Evolutionary conservation across 2,329 filamentous ascomycete genomes (phyloP), one percentile per base, ranked within the genome.

Genomic region (Alternaria angustiovoidea): DNA sequence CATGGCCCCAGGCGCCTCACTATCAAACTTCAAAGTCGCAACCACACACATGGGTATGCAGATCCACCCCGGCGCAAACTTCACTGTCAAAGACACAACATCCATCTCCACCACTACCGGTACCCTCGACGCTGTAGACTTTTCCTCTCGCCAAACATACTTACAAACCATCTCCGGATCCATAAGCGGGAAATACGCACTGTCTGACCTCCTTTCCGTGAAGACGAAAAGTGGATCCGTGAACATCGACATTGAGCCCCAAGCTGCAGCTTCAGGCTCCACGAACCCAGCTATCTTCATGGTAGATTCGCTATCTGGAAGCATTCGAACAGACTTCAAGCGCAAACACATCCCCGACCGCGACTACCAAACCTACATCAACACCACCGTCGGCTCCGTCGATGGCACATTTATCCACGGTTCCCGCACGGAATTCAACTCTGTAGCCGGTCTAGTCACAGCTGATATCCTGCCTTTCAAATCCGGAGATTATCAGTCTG

Each of bases 401-500:
- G 67, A 70, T 9, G 80, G 80, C 0, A 73, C 63, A 1, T 80
- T 79, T 53, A 77, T 83, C 53, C 80, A 81, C 49, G 80, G 81
- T 18, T 73, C 75, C 2, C 63, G 63, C 2, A 81, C 80, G 5
- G 63, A 70, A 9, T 68, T 82, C 7, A 62, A 64, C 20, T 77
- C 79, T 0, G 59, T 70, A 7, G 80, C 79, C 5, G 81, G 81
- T 16, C 71, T 69, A 5, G 75, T 82, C 28, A 72, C 71, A 1
- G 72, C 74, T 4, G 74, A 78, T 14, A 57, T 83, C 20, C 52
- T 80, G 0, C 81, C 81, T 1, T 79, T 68, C 60, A 68, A 67
- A 22, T 65, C 67, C 16, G 71, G 73, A 14, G 65, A 71, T 18
- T 68, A 68, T 18, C 56, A 62, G 14, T 73, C 73, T 1, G 69